Base-by-base conservation (phyloP, 2,329 filamentous ascomycete species). In the Mariannaea sp. region DNA sequence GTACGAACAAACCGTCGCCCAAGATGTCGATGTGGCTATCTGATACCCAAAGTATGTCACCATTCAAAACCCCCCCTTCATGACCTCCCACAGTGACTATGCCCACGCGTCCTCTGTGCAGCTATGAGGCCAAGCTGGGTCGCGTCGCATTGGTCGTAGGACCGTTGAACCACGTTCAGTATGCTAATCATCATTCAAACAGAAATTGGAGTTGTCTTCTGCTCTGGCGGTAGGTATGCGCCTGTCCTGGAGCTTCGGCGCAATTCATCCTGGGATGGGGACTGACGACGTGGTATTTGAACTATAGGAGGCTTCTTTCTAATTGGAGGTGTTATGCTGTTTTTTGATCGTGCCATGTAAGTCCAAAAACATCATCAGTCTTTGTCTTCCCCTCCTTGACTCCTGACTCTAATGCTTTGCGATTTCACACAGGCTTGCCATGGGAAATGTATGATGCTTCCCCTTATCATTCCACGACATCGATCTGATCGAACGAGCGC, bases 161-260 rank as follows among this genome's bases (percentile, higher is more conserved):
- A 13, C 10, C n/a, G 29, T 12, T n/a, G 17, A 29, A 43, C 42
- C 29, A 3, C 17, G 14, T 9, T n/a, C n/a, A 32, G 42, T 27
- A 61, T 47, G 59, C 73, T 77, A 53, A 77, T 68, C 14, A 49
- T 54, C 39, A 55, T 3, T 29, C 52, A n/a, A 42, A 65, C 68
- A 97, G 94, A 99, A 76, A 89, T 97, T 68, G 94, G 94, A 65
- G 92, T 97, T 59, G 90, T 92, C 71, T 99, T 99, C 80, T 97
- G 94, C 82, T 94, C 91, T 70, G 93, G 92, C 69, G 93, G 92
- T 96, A 87, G 65, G 89, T 88, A 73, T 65, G 63, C 62, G 59
- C 62, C 27, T 29, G 48, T 48, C 24, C 44, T 19, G 33, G 24
- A 55, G 49, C 52, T 56, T 50, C 40, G 63, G 60, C 61, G 64